Conservation (phyloP, 768 basidiomycete species). For the Melanogaster broomeanus region DNA sequence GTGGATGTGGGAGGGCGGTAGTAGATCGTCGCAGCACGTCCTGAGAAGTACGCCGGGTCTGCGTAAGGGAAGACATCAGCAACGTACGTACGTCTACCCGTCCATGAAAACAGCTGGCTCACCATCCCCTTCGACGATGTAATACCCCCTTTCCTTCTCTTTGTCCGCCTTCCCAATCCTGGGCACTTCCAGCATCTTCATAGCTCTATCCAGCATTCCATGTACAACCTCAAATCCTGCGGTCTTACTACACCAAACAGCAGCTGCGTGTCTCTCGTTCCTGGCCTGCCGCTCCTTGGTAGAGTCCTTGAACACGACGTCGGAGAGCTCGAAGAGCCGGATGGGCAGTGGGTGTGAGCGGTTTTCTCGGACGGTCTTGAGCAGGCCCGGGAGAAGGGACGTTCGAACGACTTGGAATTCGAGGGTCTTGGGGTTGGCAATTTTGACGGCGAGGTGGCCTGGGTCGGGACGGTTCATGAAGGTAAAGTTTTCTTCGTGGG, state of each 20-base stretch:
- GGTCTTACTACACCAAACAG: slow-evolving; percentile 94
- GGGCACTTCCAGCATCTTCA: slow-evolving; percentile 95
- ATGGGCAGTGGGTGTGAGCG: slow-evolving; percentile 90
- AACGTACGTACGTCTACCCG: neutral
- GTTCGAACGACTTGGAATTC: slow-evolving; percentile 99
- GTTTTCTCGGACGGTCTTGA: slow-evolving; percentile 98
- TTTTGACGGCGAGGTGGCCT: slow-evolving; percentile 78
- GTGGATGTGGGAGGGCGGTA: slow-evolving; percentile 59
- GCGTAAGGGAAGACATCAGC: slow-evolving; percentile 10
- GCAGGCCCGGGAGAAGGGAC: slow-evolving; percentile 90
- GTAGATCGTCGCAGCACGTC: slow-evolving; percentile 89
- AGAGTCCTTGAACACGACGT: slow-evolving; percentile 88
- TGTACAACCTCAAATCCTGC: slow-evolving; percentile 98
- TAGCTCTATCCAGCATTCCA: slow-evolving; percentile 89
- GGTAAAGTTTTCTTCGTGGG: slow-evolving; percentile 97
- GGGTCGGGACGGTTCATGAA: slow-evolving; percentile 89
- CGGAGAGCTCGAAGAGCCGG: slow-evolving; percentile 91
- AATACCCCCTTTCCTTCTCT: slow-evolving; percentile 77
- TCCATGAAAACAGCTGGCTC: slow-evolving; percentile 27
- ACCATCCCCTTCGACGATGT: slow-evolving; percentile 87
- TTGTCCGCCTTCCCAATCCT: slow-evolving; percentile 61
- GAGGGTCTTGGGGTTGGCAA: slow-evolving; percentile 95
- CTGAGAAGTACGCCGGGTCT: slow-evolving; percentile 96
- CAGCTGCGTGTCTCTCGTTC: slow-evolving; percentile 87
- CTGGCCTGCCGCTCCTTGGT: slow-evolving; percentile 78